Base-by-base conservation (phyloP, 768 basidiomycete genomes). In the Tephrocybe rancida region DNA sequence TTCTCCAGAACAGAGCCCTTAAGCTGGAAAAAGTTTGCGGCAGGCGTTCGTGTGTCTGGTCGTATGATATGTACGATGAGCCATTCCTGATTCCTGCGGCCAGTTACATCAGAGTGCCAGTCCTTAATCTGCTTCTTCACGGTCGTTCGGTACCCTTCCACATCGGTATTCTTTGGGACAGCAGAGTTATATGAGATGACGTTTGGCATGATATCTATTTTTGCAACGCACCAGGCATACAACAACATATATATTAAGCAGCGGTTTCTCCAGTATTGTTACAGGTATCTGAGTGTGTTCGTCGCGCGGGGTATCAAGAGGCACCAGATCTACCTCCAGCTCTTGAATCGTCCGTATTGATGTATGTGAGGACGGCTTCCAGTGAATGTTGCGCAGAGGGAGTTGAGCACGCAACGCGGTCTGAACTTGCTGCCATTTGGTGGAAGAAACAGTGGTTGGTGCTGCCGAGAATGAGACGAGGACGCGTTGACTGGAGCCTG, bases 61-160 rank as follows among this genome's bases (percentile, higher is more conserved):
- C 85, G 81, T 42, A 92, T 83, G 44, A 98, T 82, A 60, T 97
- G 89, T 6, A 96, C 76, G 55, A 98, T 88, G 50, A 98, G 73
- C 90, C 95, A 97, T 71, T 97, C 96, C 67, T 95, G 92, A 62
- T 90, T 86, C 71, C 86, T 94, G 58, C 86, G 78, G 41, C 83
- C 71, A 22, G 77, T 70, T 32, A 93, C 73, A 2, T 78, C 67
- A 2, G 77, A 75, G 54, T 92, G 87, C 97, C 97, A 99, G 55
- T 98, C 94, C 61, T 91, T 90, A 59, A 98, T 89, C 67, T 96
- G 92, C 58, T 87, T 90, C 65, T 86, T 88, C 18, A 90, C 79
- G 0, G 81, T 79, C 22, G 77, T 79, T 62, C 86, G 87, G 76
- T 99, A 99, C 3, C 78, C 74, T 43, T 98, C 94, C 54, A 80